Conservation (phyloP, 805 yeast species). For the Zygosaccharomyces gambellarensis region DNA sequence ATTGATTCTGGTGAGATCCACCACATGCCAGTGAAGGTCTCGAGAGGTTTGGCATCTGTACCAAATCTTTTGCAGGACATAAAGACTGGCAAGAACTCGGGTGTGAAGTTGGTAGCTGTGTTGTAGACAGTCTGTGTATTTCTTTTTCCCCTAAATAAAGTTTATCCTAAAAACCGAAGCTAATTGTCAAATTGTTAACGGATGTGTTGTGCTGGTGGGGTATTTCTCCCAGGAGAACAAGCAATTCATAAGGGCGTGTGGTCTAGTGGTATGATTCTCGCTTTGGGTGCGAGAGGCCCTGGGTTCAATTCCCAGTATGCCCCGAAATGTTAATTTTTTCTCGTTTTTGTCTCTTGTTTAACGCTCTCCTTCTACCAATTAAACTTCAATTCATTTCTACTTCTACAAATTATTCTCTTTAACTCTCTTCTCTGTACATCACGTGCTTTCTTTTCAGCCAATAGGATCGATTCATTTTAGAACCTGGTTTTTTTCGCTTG, state of each 20-base stretch:
- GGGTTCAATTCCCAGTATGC: conserved; percentile 1
- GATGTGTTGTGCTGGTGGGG: too few relatives aligned
- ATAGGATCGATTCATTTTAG: background rate
- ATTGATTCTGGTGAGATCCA: conserved; percentile 29
- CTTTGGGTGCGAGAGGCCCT: conserved; percentile 4
- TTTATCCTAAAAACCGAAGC: too few relatives aligned
- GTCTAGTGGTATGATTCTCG: conserved; percentile 1
- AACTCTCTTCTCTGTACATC: background rate
- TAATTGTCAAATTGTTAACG: too few relatives aligned
- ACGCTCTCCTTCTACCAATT: too few relatives aligned
- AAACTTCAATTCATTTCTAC: too few relatives aligned
- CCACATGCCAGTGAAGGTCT: conserved; percentile 35
- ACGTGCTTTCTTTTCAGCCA: background rate
- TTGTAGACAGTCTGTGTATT: background rate
- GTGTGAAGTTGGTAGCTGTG: conserved; percentile 9
- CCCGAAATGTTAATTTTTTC: background rate
- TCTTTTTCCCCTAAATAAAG: too few relatives aligned
- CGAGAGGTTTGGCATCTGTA: conserved; percentile 31
- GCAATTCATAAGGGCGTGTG: background rate
- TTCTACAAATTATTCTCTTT: too few relatives aligned
- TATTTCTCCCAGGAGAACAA: too few relatives aligned
- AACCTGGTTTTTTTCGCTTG: background rate
- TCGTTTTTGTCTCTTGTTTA: background rate
- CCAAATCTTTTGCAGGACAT: conserved; percentile 29
- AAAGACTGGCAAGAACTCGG: conserved; percentile 30